Evolutionary conservation across 305 asterid genomes (phyloP).

Genomic region (Galium porrigens): DNA sequence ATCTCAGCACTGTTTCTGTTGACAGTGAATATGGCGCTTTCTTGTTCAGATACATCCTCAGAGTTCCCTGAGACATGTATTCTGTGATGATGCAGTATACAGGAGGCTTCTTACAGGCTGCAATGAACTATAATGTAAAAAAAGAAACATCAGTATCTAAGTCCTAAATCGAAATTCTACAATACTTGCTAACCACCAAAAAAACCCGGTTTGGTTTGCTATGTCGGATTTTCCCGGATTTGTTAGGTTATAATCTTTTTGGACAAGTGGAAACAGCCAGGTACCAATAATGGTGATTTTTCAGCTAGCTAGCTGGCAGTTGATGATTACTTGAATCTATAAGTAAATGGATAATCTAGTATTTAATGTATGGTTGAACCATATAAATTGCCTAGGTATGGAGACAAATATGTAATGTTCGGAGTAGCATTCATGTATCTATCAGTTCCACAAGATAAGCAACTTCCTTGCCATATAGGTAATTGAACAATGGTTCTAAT

Average conservation of each 20-base stretch:
- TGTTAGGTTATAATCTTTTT: too few species aligned
- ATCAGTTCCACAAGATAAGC: not conserved
- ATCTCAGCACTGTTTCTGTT: slow-evolving; percentile 52
- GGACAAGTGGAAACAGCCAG: too few species aligned
- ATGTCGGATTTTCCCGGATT: too few species aligned
- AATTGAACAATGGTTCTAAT: not conserved
- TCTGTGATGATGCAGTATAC: slow-evolving; percentile 88
- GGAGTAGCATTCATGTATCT: not conserved
- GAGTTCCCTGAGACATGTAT: slow-evolving; percentile 92
- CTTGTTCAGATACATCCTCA: slow-evolving; percentile 87
- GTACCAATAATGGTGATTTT: not conserved
- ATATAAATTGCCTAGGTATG: not conserved
- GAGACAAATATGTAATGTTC: not conserved
- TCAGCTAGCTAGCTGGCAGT: not conserved
- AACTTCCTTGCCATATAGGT: not conserved
- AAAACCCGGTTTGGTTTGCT: not conserved
- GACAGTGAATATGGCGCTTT: slow-evolving; percentile 87
- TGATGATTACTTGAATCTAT: not conserved
- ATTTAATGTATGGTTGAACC: not conserved
- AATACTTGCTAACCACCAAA: not conserved
- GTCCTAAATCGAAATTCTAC: not conserved
- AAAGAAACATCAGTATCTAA: not conserved
- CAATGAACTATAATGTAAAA: slow-evolving; percentile 40
- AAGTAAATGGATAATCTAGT: not conserved
- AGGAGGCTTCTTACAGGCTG: slow-evolving; percentile 83